phyloP scores from a whole-genome alignment of 2,329 filamentous ascomycete species.

The Pseudocercospora fijiensis region DNA sequence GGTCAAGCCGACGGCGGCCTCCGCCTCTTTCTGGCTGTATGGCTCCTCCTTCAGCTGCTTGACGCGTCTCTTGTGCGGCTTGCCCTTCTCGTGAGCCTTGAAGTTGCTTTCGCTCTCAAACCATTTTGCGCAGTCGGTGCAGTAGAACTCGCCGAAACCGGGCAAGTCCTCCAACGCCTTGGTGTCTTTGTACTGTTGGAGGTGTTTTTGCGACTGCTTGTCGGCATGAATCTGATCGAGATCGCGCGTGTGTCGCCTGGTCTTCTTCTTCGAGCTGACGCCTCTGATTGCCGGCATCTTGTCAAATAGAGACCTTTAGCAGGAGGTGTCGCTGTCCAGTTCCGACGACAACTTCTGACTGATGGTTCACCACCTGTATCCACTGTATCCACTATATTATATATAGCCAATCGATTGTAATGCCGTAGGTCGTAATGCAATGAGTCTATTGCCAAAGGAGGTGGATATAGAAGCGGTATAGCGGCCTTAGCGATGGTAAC shows the following conservation, averaged over 20 bases:
- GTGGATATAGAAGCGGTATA: no score
- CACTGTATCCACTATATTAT: no score
- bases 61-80: conserved; percentile 90
- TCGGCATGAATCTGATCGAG: conserved; percentile 90
- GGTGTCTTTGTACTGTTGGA: conserved; percentile 72
- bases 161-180: conserved; percentile 86
- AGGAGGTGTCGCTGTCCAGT: no score
- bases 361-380: no score
- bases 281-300: conserved; percentile 53
- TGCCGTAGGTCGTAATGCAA: no score
- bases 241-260: conserved; percentile 63
- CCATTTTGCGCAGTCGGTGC: conserved; percentile 92
- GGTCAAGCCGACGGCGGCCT: conserved; percentile 71
- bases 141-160: conserved; percentile 81
- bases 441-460: no score
- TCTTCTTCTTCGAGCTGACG: conserved; percentile 51
- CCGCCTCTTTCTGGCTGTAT: conserved; percentile 81
- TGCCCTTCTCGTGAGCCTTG: conserved; percentile 74
- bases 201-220: conserved; percentile 72
- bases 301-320: no score
- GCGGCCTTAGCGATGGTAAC: no score
- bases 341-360: no score
- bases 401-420: no score
- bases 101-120: conserved; percentile 83
- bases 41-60: conserved; percentile 80